Evolutionary conservation across 2,329 filamentous ascomycete genomes (phyloP), one percentile per base, ranked within the genome.

Genomic region (Dryadomyces sulphureus): DNA sequence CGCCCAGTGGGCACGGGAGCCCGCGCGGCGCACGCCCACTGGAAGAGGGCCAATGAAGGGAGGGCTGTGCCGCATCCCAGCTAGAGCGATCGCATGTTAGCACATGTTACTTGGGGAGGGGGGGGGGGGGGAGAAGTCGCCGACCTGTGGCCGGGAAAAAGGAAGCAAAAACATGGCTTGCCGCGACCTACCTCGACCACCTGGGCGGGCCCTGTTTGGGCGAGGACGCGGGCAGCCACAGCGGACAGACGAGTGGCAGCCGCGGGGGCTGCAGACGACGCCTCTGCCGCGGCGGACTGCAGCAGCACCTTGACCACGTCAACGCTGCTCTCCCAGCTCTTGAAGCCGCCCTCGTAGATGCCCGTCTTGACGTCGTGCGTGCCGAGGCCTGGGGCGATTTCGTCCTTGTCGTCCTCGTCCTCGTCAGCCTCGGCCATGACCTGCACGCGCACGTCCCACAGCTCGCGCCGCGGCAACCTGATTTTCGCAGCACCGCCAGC

Each of bases 241-340:
- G 45, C 32, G 0, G 51, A 50, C 24, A 40, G 50, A 7, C 36
- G 38, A 1, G 46, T 51, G 41, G 55, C 52, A 4, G 59, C n/a
- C n/a, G n/a, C n/a, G n/a, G n/a, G n/a, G n/a, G n/a, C n/a, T n/a
- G n/a, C 49, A 17, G 63, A 54, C 42, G 65, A 60, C 12, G 56
- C 34, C 4, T 36, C 34, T 5, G 4, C 11, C n/a, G 12, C 16
- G 22, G 64, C 60, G 22, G 67, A 66, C 3, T 59, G 56, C 0
- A 69, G 68, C 25, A 81, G 60, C n/a, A 82, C 76, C 57, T 79
- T 84, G 43, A 85, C 82, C 17, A 92, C 68, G 59, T 92, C 85
- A 45, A 88, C 69, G 49, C 81, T 86, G 63, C 84, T 89, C 65
- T 92, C 85, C 85, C 85, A 92, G 56, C 82, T 89, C 66, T 92